Evolutionary conservation across 352 stramenopile species (phyloP).

Genomic region (Globisporangium nunn): DNA sequence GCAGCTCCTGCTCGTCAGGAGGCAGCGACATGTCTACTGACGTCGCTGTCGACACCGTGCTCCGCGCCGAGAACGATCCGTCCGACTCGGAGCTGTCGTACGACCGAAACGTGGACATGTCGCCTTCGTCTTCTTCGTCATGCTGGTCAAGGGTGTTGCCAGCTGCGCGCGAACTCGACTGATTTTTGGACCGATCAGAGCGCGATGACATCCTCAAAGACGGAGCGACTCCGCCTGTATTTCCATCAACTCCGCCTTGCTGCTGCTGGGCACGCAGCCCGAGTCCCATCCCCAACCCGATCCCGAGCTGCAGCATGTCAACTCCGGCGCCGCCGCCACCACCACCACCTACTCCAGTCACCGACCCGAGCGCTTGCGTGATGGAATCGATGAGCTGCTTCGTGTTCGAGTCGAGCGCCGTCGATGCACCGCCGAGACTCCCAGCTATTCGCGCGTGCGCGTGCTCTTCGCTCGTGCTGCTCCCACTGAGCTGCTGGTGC

Average conservation of each 20-base stretch:
- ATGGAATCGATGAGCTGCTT: constrained; percentile 73
- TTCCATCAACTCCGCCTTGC: not conserved
- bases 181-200: constrained; percentile 1
- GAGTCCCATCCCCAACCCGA: constrained; percentile 88
- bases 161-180: not conserved
- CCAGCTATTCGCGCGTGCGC: not conserved
- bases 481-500: constrained; percentile 2
- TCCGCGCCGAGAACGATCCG: constrained; percentile 21
- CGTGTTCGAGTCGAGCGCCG: constrained; percentile 33
- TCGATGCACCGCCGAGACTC: not conserved
- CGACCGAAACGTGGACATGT: constrained; percentile 20
- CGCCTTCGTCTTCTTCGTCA: constrained; percentile 18
- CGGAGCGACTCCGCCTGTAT: not conserved
- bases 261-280: constrained; percentile 57
- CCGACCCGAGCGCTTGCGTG: constrained; percentile 55
- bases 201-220: constrained; percentile 10
- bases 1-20: constrained; percentile 45
- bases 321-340: constrained; percentile 21
- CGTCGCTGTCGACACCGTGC: constrained; percentile 28
- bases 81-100: constrained; percentile 20
- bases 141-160: constrained; percentile 9
- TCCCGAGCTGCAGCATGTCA: constrained; percentile 72
- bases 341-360: constrained; percentile 19
- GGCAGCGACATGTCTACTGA: constrained; percentile 45
- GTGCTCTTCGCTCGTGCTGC: constrained; percentile 5